Conservation (phyloP, 306 rosid genomes). For the Quercus wislizeni region DNA sequence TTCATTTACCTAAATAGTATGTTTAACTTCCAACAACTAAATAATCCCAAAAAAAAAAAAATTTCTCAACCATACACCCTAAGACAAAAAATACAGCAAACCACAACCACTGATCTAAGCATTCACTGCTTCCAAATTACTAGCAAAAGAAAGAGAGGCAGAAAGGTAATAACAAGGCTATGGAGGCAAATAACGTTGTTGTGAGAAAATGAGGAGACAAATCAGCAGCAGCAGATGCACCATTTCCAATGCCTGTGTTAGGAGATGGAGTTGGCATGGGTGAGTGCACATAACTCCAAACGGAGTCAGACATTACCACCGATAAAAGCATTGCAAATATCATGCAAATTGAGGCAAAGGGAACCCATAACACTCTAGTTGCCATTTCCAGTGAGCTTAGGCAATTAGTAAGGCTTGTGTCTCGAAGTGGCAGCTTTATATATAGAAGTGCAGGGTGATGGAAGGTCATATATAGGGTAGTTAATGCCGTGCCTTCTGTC, state of each 20-base stretch:
- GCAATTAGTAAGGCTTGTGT: background rate
- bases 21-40: too few species aligned
- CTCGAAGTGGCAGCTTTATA: background rate
- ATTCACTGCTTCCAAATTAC: too few species aligned
- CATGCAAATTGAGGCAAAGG: background rate
- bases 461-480: background rate
- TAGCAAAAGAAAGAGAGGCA: background rate
- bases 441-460: background rate
- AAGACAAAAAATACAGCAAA: background rate
- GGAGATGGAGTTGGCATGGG: background rate
- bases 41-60: background rate
- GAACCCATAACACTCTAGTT: background rate
- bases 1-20: too few species aligned
- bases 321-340: background rate
- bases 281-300: background rate
- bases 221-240: conserved; percentile 3
- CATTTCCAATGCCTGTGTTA: background rate
- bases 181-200: background rate
- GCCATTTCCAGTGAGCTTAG: background rate
- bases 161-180: conserved; percentile 4
- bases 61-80: background rate
- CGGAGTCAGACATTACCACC: background rate
- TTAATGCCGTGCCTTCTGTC: too few species aligned
- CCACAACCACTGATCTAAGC: background rate
- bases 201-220: background rate